Evolutionary conservation across 805 yeast species (phyloP), one percentile per base, ranked within the genome.

Genomic region (Sungouiozyma ichnusensis): DNA sequence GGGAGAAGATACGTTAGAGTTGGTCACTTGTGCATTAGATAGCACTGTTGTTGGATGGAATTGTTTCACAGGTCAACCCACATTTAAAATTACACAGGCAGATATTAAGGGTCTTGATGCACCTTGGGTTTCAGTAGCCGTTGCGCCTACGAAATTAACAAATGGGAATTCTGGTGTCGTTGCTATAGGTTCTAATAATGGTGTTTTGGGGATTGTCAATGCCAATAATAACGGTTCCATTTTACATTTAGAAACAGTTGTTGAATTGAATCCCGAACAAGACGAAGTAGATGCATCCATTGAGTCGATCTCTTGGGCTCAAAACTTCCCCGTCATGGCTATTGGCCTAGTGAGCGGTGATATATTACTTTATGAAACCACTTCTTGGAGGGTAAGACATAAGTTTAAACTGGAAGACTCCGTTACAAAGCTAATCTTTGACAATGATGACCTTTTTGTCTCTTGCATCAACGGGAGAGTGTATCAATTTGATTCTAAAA

Each of bases 291-390:
- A 77, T 47, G 78, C 81, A 2, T 77, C 90, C 29, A 72, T 82
- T 16, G 95, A 87, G 65, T 81, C 95, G 3, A 69, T 92, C 40
- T 62, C 82, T 13, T 92, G 95, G 95, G 78, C 87, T 54, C 73
- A 76, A 14, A 55, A 64, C 6, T 64, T 74, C 36, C 72, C 80
- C 20, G 61, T 86, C 37, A 64, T 92, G 58, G 97, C 96, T 2
- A 74, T 82, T 8, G 98, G 98, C 5, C 69, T 85, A 49, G 97
- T 92, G 17, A 78, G 84, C 24, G 98, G 98, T 35, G 83, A 79
- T 46, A 71, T 92, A n/a, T 66, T 81, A 43, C 67, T 92, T 41
- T 86, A 81, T 55, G 97, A 90, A 58, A 72, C 88, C 4, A 75
- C 74, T 43, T 79, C 87, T 33, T 90, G 97, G 97, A 76, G 83